Evolutionary conservation across 1,139 yeast genomes (phyloP), one percentile per base, ranked within the genome.

Genomic region (Saccharomyces hybrid): DNA sequence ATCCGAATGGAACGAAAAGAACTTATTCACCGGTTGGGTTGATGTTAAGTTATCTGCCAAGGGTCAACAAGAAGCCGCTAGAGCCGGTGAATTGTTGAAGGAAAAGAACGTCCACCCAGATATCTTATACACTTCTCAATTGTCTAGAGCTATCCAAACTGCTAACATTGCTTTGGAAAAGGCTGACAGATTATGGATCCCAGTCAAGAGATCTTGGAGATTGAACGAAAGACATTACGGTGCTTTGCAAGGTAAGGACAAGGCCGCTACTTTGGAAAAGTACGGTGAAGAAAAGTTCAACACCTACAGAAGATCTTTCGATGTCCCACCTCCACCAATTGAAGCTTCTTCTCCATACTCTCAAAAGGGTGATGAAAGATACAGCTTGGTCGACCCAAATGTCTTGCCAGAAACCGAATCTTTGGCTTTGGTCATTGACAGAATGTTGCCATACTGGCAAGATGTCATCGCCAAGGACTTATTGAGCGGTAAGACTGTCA

Each of bases 221-320:
- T 84, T 91, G 75, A 91, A 91, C 78, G 99, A 91, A 80, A 93
- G 98, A 81, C 98, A 91, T 78, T 91, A 91, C 78, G 99, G 99
- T 81, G 97, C 90, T 67, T 82, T 93, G 70, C 98, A 93, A 79
- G 99, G 99, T 74, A 91, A 91, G 81, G 95, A 91, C 81, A 91
- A 91, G 81, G 96, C 97, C 64, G 90, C 82, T 69, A 88, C 96
- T 64, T 82, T 89, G 72, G 93, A 84, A 70, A 75, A 82, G 70
- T 91, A 83, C 78, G 99, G 99, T 71, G 77, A 82, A 69, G 97
- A 90, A 74, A 83, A 89, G 78, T 93, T 93, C 87, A 91, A 85
- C 82, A 87, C 85, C 70, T 91, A 95, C 93, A 88, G 99, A 87
- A 88, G 99, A 80, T 90, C 97, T 38, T 93, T 83, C 73, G 97